Conservation (phyloP, 2,329 filamentous ascomycete species). For the Pestalotiopsis sp. region DNA sequence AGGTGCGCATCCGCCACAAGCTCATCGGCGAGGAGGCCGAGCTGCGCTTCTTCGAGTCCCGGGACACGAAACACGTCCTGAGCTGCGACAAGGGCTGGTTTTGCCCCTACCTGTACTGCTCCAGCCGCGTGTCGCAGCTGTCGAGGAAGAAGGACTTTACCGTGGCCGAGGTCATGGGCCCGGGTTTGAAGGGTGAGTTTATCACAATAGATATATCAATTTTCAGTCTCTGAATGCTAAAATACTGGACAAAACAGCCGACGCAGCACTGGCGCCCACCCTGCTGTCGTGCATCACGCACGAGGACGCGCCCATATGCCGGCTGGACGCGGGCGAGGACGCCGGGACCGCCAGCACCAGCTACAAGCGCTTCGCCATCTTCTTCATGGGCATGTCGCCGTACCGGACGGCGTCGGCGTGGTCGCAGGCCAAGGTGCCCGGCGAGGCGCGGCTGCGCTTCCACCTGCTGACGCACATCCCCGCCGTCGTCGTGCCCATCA, state of each 20-base stretch:
- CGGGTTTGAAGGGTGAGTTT: constrained; percentile 16
- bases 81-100: constrained; percentile 22
- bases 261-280: constrained; percentile 17
- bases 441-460: constrained; percentile 19
- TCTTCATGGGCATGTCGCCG: constrained; percentile 20
- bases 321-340: constrained; percentile 10
- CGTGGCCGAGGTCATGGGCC: constrained; percentile 18
- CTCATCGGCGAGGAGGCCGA: constrained; percentile 20
- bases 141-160: constrained; percentile 19
- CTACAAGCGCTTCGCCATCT: constrained; percentile 17
- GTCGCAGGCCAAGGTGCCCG: constrained; percentile 21
- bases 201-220: no score
- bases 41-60: constrained; percentile 17
- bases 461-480: constrained; percentile 21
- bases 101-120: constrained; percentile 20
- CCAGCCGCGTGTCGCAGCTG: constrained; percentile 18
- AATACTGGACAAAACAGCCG: background rate
- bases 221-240: no score
- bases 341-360: constrained; percentile 7
- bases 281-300: constrained; percentile 16
- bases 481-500: constrained; percentile 19
- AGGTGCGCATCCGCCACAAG: constrained; percentile 19
- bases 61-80: constrained; percentile 14
- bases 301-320: constrained; percentile 18
- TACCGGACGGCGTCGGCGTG: constrained; percentile 19